These are phyloP conservation scores for Medicago ruthenica DNA, from an alignment of 306 rosid genomes.

Conservation along the genomic window DNA sequence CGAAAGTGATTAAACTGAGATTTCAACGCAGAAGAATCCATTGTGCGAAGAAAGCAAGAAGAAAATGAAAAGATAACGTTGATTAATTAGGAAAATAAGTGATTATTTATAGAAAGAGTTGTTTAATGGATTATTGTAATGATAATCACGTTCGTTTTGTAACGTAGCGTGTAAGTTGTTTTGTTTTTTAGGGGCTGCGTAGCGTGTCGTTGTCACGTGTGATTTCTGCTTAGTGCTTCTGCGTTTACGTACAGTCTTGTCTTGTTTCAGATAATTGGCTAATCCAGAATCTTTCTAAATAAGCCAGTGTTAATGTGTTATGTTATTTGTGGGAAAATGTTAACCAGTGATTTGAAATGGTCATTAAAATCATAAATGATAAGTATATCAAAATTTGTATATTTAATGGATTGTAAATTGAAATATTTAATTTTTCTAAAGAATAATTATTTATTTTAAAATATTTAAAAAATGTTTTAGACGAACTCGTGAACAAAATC, in stretches of 20 bases:
- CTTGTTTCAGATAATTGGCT: background rate
- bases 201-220: conserved; percentile 6
- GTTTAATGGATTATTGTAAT: background rate
- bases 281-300: background rate
- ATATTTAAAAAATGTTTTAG: too few relatives aligned
- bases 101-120: background rate
- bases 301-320: too few relatives aligned
- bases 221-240: background rate
- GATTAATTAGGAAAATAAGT: background rate
- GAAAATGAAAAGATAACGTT: background rate
- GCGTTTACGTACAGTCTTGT: background rate
- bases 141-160: background rate
- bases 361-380: too few relatives aligned
- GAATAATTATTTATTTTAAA: too few relatives aligned
- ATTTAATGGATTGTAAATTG: too few relatives aligned
- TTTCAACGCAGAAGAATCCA: conserved; percentile 37
- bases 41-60: conserved; percentile 1
- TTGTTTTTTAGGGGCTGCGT: background rate
- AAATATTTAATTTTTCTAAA: too few relatives aligned
- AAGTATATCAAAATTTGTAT: too few relatives aligned
- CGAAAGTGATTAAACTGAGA: conserved; percentile 39
- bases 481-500: too few relatives aligned
- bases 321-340: too few relatives aligned
- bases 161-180: conserved; percentile 2
- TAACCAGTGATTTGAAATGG: too few relatives aligned